These are phyloP conservation scores for Solanum appendiculatum DNA, from an alignment of 257 asterid species.

Conservation along the genomic window DNA sequence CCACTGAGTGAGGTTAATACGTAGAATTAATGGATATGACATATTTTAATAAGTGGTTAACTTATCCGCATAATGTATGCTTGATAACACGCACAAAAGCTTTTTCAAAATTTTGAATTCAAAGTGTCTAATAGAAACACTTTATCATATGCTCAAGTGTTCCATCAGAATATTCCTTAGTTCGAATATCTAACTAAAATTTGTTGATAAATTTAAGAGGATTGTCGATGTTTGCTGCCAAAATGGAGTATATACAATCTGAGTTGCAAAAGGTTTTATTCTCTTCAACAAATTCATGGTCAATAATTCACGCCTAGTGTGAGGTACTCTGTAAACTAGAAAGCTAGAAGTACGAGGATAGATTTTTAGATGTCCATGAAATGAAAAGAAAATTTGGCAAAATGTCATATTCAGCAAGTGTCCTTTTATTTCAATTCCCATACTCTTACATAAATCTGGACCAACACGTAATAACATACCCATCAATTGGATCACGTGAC, in stretches of 20 bases:
- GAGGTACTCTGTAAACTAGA: not conserved
- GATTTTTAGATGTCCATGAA: not conserved
- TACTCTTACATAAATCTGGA: not conserved
- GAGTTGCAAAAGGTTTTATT: not conserved
- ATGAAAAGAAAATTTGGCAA: not conserved
- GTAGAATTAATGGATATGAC: too few relatives aligned
- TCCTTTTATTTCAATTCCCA: not conserved
- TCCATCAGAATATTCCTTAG: not conserved
- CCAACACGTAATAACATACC: not conserved
- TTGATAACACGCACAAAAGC: not conserved
- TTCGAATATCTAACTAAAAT: not conserved
- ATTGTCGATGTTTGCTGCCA: not conserved
- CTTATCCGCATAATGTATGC: not conserved
- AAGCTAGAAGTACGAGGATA: not conserved
- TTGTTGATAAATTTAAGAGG: not conserved
- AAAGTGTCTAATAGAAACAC: not conserved
- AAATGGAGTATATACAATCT: not conserved
- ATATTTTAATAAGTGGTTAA: not conserved
- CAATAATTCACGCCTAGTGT: not conserved
- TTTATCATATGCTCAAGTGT: not conserved
- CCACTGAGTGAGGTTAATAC: too few relatives aligned
- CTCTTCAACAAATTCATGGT: not conserved
- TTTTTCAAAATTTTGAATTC: not conserved
- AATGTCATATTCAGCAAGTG: not conserved
- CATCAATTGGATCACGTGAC: not conserved